Evolutionary conservation across 495 filamentous ascomycete genomes (phyloP).

Genomic region (Darksidea phi): DNA sequence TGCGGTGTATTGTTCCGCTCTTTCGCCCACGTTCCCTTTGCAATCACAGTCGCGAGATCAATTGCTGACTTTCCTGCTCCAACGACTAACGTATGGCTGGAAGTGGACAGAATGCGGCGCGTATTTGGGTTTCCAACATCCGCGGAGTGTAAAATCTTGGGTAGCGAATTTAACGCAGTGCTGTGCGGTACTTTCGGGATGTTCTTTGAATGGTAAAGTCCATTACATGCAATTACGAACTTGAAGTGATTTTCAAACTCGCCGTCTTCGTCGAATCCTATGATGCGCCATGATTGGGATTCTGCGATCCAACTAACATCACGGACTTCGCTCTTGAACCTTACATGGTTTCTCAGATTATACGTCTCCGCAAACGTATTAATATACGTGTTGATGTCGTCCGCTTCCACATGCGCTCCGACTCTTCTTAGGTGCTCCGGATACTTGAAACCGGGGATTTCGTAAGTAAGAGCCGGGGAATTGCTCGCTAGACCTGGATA

Average conservation of each 20-base stretch:
- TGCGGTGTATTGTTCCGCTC: background rate
- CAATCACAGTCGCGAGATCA: slow-evolving; percentile 18
- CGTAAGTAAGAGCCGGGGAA: slow-evolving; percentile 14
- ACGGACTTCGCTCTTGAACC: background rate
- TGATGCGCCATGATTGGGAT: background rate
- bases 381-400: slow-evolving; percentile 11
- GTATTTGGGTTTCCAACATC: slow-evolving; percentile 8
- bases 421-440: background rate
- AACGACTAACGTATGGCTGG: slow-evolving; percentile 1
- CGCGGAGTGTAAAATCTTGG: slow-evolving; percentile 7
- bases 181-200: background rate
- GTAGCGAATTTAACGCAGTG: background rate
- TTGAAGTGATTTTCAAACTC: background rate
- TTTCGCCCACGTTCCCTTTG: background rate
- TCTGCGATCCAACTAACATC: slow-evolving; percentile 9
- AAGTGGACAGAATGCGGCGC: background rate
- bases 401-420: slow-evolving; percentile 14
- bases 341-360: background rate
- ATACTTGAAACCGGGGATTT: slow-evolving; percentile 17
- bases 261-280: background rate
- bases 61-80: slow-evolving; percentile 20
- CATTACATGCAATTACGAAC: slow-evolving; percentile 15
- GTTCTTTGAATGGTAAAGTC: slow-evolving; percentile 12
- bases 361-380: background rate
- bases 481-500: slow-evolving; percentile 16